A percentile compares a stretch with the other conserved stretches of the same genome.
Evolutionary conservation across 805 yeast species (phyloP).

Genomic region (Blastobotrys parvus): DNA sequence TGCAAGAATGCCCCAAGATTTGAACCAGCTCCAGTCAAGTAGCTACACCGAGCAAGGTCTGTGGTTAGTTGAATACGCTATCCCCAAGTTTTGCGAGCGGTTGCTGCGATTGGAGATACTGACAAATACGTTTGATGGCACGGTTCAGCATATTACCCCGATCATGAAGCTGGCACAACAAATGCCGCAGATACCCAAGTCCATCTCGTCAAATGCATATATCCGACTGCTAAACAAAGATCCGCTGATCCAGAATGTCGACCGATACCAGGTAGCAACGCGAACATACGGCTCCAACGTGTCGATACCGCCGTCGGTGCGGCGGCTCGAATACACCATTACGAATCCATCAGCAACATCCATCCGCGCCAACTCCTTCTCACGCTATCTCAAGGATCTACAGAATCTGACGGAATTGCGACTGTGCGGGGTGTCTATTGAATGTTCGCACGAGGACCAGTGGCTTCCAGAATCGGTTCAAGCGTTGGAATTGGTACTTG

Average conservation of each 20-base stretch:
- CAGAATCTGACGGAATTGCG: neutral
- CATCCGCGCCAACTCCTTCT: neutral
- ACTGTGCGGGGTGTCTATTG: neutral
- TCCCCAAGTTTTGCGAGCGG: neutral
- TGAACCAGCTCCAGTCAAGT: neutral
- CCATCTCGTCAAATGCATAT: neutral
- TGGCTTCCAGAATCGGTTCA: neutral
- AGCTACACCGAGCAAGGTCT: slow-evolving; percentile 1
- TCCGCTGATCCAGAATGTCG: neutral
- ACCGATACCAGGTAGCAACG: neutral
- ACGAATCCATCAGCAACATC: neutral
- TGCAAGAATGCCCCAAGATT: neutral
- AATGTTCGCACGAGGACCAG: neutral
- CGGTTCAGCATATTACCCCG: neutral
- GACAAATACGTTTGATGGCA: neutral
- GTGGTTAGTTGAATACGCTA: neutral
- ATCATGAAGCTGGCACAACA: neutral
- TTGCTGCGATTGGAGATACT: neutral
- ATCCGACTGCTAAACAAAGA: neutral
- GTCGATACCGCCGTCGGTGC: neutral
- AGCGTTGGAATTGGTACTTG: neutral
- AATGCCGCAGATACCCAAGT: neutral
- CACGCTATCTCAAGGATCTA: neutral
- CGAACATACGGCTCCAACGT: neutral
- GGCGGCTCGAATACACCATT: neutral